A percentile compares a stretch with the other conserved stretches of the same genome.
Conservation (phyloP, 345 rosid species). For the Bruguiera parviflora region DNA sequence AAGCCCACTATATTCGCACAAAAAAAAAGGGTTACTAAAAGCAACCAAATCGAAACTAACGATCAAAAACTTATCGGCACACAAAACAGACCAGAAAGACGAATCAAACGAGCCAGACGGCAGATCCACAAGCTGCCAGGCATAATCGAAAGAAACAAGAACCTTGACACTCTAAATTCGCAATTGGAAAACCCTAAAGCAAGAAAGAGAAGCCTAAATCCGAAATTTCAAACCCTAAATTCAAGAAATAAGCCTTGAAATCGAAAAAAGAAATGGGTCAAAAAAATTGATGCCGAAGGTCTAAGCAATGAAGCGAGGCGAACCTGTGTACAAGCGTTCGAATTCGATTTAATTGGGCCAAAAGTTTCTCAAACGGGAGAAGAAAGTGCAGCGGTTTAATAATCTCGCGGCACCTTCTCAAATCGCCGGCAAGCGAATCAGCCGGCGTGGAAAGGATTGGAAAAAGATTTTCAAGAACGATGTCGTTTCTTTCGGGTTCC, state of each 20-base stretch:
- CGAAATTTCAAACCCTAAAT: conserved; percentile 25
- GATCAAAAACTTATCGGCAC: conserved; percentile 16
- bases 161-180: conserved; percentile 35
- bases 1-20: conserved; percentile 10
- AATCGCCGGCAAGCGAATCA: conserved; percentile 50
- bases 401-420: conserved; percentile 41
- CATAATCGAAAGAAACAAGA: conserved; percentile 29
- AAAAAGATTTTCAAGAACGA: conserved; percentile 17
- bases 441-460: conserved; percentile 29
- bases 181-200: conserved; percentile 35
- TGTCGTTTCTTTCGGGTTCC: conserved; percentile 12
- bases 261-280: conserved; percentile 16
- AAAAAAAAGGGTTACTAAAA: background rate
- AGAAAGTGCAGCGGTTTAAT: conserved; percentile 40
- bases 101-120: conserved; percentile 33
- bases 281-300: conserved; percentile 23
- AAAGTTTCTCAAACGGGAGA: conserved; percentile 12
- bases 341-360: conserved; percentile 26
- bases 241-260: conserved; percentile 12
- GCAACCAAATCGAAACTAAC: conserved; percentile 10
- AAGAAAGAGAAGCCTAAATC: conserved; percentile 19
- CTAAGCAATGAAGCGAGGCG: conserved; percentile 22
- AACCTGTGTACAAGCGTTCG: conserved; percentile 14
- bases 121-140: conserved; percentile 50
- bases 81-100: conserved; percentile 9